These are phyloP conservation scores for Apiotrichum siamense DNA, from an alignment of 1,284 basidiomycete species.

Conservation along the genomic window DNA sequence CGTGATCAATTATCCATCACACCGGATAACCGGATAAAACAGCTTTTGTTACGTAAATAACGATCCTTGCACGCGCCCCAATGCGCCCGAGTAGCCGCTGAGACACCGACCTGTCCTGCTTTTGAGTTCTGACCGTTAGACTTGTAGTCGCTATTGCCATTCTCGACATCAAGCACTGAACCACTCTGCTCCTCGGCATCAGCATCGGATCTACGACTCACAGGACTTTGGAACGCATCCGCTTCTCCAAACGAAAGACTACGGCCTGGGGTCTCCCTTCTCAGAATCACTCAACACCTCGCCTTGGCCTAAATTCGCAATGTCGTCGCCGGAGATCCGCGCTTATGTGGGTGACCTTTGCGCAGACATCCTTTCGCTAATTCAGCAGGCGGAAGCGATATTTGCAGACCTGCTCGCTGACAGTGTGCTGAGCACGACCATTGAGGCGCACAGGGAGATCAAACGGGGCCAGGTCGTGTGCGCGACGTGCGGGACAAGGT, in stretches of 20 bases:
- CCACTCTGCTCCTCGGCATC: no score
- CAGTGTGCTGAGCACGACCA: constrained; percentile 30
- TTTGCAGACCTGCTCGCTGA: constrained; percentile 37
- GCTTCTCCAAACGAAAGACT: no score
- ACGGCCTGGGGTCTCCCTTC: no score
- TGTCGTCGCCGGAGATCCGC: constrained; percentile 12
- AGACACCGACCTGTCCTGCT: no score
- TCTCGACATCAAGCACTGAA: background rate
- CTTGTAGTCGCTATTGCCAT: background rate
- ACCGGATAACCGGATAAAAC: no score
- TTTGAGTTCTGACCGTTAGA: no score
- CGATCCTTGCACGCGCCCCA: no score
- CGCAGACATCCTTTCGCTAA: background rate
- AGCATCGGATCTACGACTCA: no score
- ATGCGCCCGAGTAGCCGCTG: no score
- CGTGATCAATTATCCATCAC: no score
- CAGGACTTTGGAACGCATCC: no score
- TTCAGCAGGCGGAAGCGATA: constrained; percentile 30
- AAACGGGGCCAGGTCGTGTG: constrained; percentile 29
- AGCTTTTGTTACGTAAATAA: no score
- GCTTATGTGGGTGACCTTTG: constrained; percentile 1
- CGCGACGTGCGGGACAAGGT: constrained; percentile 35
- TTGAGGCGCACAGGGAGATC: constrained; percentile 39
- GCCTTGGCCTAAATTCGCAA: background rate
- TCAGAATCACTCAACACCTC: background rate